phyloP scores from a whole-genome alignment of 257 asterid genomes.

The Plantago elongata region DNA sequence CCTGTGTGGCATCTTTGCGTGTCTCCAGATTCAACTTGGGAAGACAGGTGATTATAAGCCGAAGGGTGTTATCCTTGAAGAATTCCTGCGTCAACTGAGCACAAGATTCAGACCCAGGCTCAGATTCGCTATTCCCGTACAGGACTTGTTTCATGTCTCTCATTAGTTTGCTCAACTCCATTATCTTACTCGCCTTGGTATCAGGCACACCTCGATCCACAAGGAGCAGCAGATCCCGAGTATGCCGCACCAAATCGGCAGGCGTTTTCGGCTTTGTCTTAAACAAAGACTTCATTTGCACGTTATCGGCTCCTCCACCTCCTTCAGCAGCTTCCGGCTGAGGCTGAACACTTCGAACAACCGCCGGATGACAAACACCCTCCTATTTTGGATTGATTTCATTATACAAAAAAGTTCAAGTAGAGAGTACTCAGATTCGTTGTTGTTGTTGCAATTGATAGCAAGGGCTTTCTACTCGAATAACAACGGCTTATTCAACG shows the following conservation, averaged over 20 bases:
- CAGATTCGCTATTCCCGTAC: slow-evolving; percentile 85
- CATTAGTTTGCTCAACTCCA: slow-evolving; percentile 64
- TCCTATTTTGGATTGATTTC: slow-evolving; percentile 45
- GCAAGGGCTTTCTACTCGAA: too few relatives aligned
- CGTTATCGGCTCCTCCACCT: slow-evolving; percentile 22
- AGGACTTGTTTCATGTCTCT: slow-evolving; percentile 67
- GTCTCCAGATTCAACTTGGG: slow-evolving; percentile 81
- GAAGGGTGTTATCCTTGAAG: slow-evolving; percentile 74
- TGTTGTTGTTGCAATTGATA: too few relatives aligned
- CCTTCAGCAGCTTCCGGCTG: slow-evolving; percentile 22
- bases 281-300: slow-evolving; percentile 62
- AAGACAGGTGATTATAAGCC: slow-evolving; percentile 63
- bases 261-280: slow-evolving; percentile 89
- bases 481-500: too few relatives aligned
- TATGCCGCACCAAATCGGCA: slow-evolving; percentile 71
- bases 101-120: slow-evolving; percentile 84
- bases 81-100: slow-evolving; percentile 82
- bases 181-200: slow-evolving; percentile 71
- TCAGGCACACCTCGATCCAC: slow-evolving; percentile 46
- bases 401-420: background rate
- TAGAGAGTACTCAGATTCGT: too few relatives aligned
- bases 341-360: slow-evolving; percentile 40
- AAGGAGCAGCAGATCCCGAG: slow-evolving; percentile 80
- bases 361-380: slow-evolving; percentile 51
- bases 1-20: slow-evolving; percentile 95